Evolutionary conservation across 345 rosid species (phyloP).

Genomic region (Viola odorata): DNA sequence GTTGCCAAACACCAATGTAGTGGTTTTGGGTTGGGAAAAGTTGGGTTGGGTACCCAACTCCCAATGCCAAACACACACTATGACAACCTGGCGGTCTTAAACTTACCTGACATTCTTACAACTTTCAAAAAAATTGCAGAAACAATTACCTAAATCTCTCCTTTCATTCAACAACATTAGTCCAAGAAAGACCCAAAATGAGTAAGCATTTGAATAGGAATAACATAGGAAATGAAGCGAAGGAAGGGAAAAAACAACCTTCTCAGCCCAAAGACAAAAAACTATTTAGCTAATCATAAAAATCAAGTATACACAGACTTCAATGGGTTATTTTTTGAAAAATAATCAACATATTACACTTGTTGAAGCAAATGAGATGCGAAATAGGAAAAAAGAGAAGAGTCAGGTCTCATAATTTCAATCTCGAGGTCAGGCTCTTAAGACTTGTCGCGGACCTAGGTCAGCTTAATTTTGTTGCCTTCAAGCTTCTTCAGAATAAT

Average conservation of each 20-base stretch:
- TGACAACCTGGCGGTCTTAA: background rate
- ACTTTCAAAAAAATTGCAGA: background rate
- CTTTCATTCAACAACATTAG: slow-evolving; percentile 1
- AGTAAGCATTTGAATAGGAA: background rate
- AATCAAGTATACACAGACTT: background rate
- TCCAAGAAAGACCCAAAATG: slow-evolving; percentile 2
- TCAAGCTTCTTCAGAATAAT: slow-evolving; percentile 17
- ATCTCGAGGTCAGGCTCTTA: slow-evolving; percentile 13
- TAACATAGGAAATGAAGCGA: background rate
- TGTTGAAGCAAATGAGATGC: background rate
- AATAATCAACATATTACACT: background rate
- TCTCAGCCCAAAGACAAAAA: slow-evolving; percentile 1
- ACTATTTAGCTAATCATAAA: background rate
- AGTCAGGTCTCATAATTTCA: slow-evolving; percentile 15
- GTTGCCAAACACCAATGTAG: no score
- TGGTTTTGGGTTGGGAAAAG: no score
- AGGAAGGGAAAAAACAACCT: background rate
- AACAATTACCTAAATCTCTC: background rate
- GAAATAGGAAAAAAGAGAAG: background rate
- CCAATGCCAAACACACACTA: no score
- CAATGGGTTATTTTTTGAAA: background rate
- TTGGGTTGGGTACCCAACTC: no score
- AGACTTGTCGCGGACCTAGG: slow-evolving; percentile 25
- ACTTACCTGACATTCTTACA: background rate
- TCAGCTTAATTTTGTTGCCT: slow-evolving; percentile 13